Base-by-base conservation (phyloP, 73 alveolate species). In the Uronychia setigera region DNA sequence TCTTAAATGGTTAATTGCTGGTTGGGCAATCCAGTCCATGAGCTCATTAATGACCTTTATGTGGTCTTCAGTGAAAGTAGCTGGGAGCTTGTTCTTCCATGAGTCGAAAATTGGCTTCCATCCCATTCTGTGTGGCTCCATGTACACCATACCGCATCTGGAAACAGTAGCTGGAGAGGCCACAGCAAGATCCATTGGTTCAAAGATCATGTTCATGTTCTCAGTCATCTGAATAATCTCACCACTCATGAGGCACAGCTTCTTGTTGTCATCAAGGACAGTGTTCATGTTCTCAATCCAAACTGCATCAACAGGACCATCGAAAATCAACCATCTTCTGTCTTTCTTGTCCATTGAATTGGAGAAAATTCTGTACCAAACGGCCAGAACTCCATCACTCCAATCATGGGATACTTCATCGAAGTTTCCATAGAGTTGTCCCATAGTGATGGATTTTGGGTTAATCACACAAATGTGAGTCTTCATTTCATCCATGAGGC, bases 141-240 rank as follows among this genome's bases (percentile, higher is more conserved):
- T 93, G 89, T 96, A 97, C 46, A 95, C 99, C 99, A 98, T 98
- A 59, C 99, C 99, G 81, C 99, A 97, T 81, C 99, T 84, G 57
- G 99, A 94, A 26, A 98, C 99, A 58, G 99, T 98, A 59, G 99
- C 99, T 27, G 99, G 99, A n/a, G 99, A 97, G 31, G 99, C 99
- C 80, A 98, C 99, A 5, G 98, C 97, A 81, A 98, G 88, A 86
- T 98, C 99, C 99, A 97, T 98, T n/a, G 98, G 99, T 89, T 98
- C 99, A 79, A 97, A 98, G 93, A 98, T 96, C 99, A 97, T 96
- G 89, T 98, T 98, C 97, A 97, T 97, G 92, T 96, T 95, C 59
- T 95, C 98, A 32, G 93, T 86, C 96, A 98, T 94, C 19, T 99
- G 99, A 46, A 98, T 96, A 93, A 97, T 97, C 80, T 98, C 99